Percentiles rank a stretch among this genome's conserved stretches.
Conservation (phyloP, 2,329 filamentous ascomycete genomes). For the Neonectria faginata region DNA sequence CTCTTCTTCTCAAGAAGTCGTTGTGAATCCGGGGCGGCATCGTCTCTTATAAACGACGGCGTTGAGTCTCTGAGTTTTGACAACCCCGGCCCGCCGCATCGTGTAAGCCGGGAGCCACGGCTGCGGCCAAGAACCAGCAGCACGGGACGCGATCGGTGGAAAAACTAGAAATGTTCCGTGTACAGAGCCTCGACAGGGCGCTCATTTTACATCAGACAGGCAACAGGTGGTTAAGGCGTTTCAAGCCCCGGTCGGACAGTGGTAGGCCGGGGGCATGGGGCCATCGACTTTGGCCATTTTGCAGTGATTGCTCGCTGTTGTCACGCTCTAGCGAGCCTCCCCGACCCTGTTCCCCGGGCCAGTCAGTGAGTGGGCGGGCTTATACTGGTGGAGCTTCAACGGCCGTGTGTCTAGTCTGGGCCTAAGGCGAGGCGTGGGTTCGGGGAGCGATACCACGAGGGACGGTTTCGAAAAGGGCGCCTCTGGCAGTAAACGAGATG, state of each 20-base stretch:
- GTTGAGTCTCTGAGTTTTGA: neutral
- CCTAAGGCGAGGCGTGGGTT: constrained; percentile 20
- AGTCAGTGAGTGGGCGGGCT: constrained; percentile 16
- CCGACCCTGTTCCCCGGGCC: constrained; percentile 11
- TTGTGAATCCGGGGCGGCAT: constrained; percentile 8
- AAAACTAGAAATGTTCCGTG: constrained; percentile 30
- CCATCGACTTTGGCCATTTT: constrained; percentile 13
- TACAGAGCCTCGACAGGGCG: constrained; percentile 19
- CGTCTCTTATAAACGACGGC: constrained; percentile 35
- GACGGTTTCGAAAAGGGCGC: constrained; percentile 32
- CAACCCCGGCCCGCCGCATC: constrained; percentile 5
- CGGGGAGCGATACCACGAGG: constrained; percentile 26
- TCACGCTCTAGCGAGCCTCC: neutral
- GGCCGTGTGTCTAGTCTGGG: constrained; percentile 28
- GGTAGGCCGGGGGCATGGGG: constrained; percentile 14
- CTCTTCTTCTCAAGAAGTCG: constrained; percentile 11
- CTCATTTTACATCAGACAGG: constrained; percentile 40
- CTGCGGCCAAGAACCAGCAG: constrained; percentile 28
- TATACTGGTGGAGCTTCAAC: constrained; percentile 22
- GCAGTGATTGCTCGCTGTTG: too few relatives aligned
- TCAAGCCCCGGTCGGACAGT: constrained; percentile 36
- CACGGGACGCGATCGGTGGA: constrained; percentile 33
- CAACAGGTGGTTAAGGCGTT: constrained; percentile 37
- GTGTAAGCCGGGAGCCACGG: constrained; percentile 24
- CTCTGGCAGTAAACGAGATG: constrained; percentile 33